Conservation (phyloP, 148 eudicot species). For the Silene uniflora region DNA sequence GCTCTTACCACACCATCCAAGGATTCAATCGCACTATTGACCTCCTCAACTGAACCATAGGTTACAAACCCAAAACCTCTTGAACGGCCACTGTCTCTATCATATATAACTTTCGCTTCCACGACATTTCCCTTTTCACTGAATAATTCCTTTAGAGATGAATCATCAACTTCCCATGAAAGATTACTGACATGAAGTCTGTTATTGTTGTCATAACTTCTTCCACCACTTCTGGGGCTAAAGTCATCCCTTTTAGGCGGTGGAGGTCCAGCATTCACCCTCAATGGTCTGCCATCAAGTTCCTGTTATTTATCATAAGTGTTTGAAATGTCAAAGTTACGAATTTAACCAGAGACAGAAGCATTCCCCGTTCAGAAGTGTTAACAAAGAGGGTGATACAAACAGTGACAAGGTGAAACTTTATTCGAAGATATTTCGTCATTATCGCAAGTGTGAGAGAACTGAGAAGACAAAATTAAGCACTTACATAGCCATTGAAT, state of each 20-base stretch:
- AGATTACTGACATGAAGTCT: constrained; percentile 89
- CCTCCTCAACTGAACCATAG: constrained; percentile 65
- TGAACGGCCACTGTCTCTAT: constrained; percentile 91
- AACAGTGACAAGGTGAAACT: no score
- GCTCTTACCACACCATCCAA: constrained; percentile 78
- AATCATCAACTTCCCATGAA: constrained; percentile 86
- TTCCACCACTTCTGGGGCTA: constrained; percentile 42
- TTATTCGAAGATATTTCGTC: no score
- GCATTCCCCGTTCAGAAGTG: not conserved
- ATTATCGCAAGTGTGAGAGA: no score
- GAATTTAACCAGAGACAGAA: not conserved
- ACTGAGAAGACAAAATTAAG: not conserved
- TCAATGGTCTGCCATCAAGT: constrained; percentile 71
- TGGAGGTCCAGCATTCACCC: constrained; percentile 94
- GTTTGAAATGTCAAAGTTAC: constrained; percentile 4
- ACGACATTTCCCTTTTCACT: constrained; percentile 72
- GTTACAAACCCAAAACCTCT: constrained; percentile 98
- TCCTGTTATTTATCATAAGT: constrained; percentile 47
- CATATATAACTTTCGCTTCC: constrained; percentile 93
- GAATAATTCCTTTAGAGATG: constrained; percentile 61
- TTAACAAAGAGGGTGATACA: not conserved
- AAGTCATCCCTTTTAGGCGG: constrained; percentile 58
- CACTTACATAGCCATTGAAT: constrained; percentile 86
- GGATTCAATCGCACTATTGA: constrained; percentile 66
- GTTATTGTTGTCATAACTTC: constrained; percentile 46